These are phyloP conservation scores for Neltuma alba DNA, from an alignment of 306 rosid genomes.

Conservation along the genomic window DNA sequence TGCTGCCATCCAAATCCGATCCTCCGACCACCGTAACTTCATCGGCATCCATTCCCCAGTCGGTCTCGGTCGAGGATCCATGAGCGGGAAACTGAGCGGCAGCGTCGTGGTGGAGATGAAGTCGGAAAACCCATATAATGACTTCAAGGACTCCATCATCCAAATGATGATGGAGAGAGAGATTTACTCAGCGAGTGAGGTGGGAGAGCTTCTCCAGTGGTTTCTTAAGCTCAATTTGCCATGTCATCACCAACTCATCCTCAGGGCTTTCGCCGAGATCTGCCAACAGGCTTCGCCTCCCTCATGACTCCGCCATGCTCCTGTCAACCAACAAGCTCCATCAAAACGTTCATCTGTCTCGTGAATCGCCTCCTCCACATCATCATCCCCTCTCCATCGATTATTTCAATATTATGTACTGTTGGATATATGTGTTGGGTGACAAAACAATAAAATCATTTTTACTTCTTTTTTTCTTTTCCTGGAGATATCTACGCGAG, in stretches of 20 bases:
- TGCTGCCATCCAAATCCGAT: not conserved
- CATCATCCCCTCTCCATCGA: not conserved
- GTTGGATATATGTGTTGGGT: too few species aligned
- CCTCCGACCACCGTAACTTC: too few species aligned
- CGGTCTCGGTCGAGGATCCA: too few species aligned
- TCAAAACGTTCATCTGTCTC: not conserved
- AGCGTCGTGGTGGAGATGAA: constrained; percentile 1
- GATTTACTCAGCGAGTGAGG: not conserved
- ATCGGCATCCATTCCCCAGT: too few species aligned
- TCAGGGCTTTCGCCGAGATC: not conserved
- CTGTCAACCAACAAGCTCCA: too few species aligned
- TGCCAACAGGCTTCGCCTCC: not conserved
- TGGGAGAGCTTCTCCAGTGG: not conserved
- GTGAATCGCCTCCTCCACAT: not conserved
- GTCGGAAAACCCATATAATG: not conserved
- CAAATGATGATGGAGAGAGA: not conserved
- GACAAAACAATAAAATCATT: not conserved
- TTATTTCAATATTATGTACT: too few species aligned
- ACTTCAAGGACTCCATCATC: not conserved
- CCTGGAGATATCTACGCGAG: not conserved
- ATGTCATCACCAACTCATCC: not conserved
- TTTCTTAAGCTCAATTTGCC: not conserved
- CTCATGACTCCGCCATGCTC: too few species aligned
- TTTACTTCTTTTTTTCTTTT: not conserved
- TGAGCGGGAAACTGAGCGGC: not conserved